phyloP scores from a whole-genome alignment of 2,329 filamentous ascomycete species.

The Cladobotryum protrusum region DNA sequence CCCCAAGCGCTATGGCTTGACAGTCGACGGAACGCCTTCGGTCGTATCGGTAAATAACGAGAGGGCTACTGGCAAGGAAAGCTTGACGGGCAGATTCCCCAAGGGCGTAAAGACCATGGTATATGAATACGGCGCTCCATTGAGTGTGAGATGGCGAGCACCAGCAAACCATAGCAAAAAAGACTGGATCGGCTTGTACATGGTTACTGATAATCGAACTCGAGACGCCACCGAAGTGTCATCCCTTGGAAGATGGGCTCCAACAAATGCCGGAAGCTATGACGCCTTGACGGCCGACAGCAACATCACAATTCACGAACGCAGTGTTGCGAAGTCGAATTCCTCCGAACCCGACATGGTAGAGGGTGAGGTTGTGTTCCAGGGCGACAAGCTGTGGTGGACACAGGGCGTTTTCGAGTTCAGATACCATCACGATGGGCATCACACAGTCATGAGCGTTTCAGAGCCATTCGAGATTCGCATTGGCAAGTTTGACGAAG shows the following conservation, averaged over 20 bases:
- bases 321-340: slow-evolving; percentile 46
- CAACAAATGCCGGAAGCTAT: slow-evolving; percentile 69
- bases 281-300: slow-evolving; percentile 69
- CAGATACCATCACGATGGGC: slow-evolving; percentile 89
- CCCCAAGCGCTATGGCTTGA: slow-evolving; percentile 71
- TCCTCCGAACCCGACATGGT: slow-evolving; percentile 54
- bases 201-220: slow-evolving; percentile 88
- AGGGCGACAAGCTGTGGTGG: slow-evolving; percentile 95
- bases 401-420: slow-evolving; percentile 95
- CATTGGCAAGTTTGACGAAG: slow-evolving; percentile 72
- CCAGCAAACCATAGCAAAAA: slow-evolving; percentile 80
- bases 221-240: slow-evolving; percentile 77
- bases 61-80: slow-evolving; percentile 65
- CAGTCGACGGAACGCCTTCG: slow-evolving; percentile 61
- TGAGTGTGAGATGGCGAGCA: slow-evolving; percentile 85
- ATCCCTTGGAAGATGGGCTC: slow-evolving; percentile 83
- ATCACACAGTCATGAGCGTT: slow-evolving; percentile 89
- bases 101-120: slow-evolving; percentile 67
- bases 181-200: slow-evolving; percentile 95
- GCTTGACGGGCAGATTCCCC: slow-evolving; percentile 60
- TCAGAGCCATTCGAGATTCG: slow-evolving; percentile 89
- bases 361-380: slow-evolving; percentile 77
- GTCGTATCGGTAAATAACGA: slow-evolving; percentile 46
- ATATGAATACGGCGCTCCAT: slow-evolving; percentile 84
- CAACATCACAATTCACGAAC: slow-evolving; percentile 67